Conservation (phyloP, 208 protist genomes). For the Wallacemonas sp. region DNA sequence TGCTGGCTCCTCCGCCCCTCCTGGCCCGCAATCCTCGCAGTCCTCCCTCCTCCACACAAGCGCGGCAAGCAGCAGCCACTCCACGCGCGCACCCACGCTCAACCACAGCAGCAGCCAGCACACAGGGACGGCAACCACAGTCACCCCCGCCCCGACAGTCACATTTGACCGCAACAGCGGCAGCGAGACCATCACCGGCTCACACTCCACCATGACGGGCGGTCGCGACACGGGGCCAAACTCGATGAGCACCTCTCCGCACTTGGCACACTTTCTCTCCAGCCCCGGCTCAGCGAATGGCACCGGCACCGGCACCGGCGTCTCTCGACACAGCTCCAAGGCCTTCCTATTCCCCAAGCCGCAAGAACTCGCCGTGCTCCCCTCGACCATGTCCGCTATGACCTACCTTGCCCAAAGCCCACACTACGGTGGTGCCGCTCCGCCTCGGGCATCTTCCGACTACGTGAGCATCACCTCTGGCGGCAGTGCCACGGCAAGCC, state of each 20-base stretch:
- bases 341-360: not conserved
- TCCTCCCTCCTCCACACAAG: no score
- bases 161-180: not conserved
- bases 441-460: no score
- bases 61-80: no score
- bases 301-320: not conserved
- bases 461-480: no score
- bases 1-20: no score
- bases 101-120: not conserved
- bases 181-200: conserved; percentile 6
- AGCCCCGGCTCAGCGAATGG: not conserved
- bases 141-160: not conserved
- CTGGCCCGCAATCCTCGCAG: no score
- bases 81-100: no score
- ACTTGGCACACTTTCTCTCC: no score
- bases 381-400: not conserved
- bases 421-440: no score
- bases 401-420: not conserved
- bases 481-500: no score
- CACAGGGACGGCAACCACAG: not conserved
- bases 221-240: not conserved
- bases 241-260: not conserved
- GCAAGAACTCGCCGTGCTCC: not conserved
- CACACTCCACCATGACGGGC: not conserved
- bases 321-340: not conserved